Percentiles rank a stretch among this genome's conserved stretches.
Conservation (phyloP, 2,329 filamentous ascomycete species). For the Pseudocercospora vitis region DNA sequence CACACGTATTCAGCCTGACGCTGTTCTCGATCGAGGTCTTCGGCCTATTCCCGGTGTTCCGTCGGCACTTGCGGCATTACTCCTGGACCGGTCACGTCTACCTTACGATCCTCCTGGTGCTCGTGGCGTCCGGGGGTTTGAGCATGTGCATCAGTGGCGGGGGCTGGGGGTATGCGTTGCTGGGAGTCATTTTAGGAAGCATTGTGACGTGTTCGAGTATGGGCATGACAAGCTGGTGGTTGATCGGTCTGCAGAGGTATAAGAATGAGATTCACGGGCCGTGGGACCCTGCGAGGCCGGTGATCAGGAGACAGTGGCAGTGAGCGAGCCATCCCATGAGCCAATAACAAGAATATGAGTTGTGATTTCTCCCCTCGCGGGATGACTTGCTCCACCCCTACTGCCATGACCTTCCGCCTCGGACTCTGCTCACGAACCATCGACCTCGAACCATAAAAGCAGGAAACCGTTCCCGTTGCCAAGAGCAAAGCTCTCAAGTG, state of each 20-base stretch:
- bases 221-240: slow-evolving; percentile 95
- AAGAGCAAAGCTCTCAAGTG: too few species aligned
- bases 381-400: too few species aligned
- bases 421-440: too few species aligned
- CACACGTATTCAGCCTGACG: slow-evolving; percentile 91
- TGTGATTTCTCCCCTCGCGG: too few species aligned
- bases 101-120: slow-evolving; percentile 73
- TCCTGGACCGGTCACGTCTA: slow-evolving; percentile 78
- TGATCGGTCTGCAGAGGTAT: slow-evolving; percentile 95
- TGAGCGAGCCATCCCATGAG: slow-evolving; percentile 13
- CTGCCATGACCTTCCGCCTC: too few species aligned
- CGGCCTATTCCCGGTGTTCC: slow-evolving; percentile 93
- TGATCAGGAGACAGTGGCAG: slow-evolving; percentile 59
- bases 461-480: too few species aligned
- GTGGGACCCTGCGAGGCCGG: slow-evolving; percentile 91
- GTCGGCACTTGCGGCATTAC: slow-evolving; percentile 79
- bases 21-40: slow-evolving; percentile 98
- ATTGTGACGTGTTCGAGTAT: slow-evolving; percentile 74
- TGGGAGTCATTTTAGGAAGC: slow-evolving; percentile 76
- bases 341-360: too few species aligned
- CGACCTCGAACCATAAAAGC: too few species aligned
- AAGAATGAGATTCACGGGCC: slow-evolving; percentile 98
- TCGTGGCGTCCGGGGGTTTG: slow-evolving; percentile 76
- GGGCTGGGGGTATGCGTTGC: slow-evolving; percentile 58
- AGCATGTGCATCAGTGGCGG: slow-evolving; percentile 58